Conservation (phyloP, 345 rosid genomes). For the Brassica cretica region DNA sequence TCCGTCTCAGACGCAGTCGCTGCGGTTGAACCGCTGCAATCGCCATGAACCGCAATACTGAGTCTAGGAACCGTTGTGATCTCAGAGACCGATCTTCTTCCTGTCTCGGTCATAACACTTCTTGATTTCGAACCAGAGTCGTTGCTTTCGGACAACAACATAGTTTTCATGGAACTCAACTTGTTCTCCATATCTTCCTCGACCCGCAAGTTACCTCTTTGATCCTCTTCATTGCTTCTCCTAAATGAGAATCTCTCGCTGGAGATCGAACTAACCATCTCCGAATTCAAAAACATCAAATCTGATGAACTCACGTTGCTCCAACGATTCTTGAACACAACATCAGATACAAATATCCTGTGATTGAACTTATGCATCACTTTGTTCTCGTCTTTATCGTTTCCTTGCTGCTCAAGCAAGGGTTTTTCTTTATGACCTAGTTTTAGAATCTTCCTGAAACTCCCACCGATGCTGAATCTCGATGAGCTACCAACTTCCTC, state of each 20-base stretch:
- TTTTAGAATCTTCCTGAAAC: slow-evolving; percentile 60
- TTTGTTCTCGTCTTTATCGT: slow-evolving; percentile 27
- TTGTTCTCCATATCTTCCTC: slow-evolving; percentile 58
- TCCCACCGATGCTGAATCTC: slow-evolving; percentile 70
- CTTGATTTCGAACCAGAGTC: slow-evolving; percentile 33
- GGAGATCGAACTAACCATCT: slow-evolving; percentile 60
- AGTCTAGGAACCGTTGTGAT: slow-evolving; percentile 67
- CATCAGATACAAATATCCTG: slow-evolving; percentile 67
- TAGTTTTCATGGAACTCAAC: neutral
- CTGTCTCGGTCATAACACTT: slow-evolving; percentile 38
- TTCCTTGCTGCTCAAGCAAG: slow-evolving; percentile 16
- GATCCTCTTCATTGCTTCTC: slow-evolving; percentile 36
- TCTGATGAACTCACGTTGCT: slow-evolving; percentile 86
- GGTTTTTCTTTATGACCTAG: slow-evolving; percentile 29
- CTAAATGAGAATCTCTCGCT: slow-evolving; percentile 51
- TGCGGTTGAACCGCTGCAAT: slow-evolving; percentile 29
- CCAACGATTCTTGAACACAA: slow-evolving; percentile 79
- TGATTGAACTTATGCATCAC: slow-evolving; percentile 66
- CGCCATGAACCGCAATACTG: slow-evolving; percentile 31
- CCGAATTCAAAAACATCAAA: slow-evolving; percentile 66
- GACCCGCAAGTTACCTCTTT: slow-evolving; percentile 41
- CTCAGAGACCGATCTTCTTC: slow-evolving; percentile 74
- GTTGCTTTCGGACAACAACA: slow-evolving; percentile 34
- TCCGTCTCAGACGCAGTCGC: slow-evolving; percentile 38
- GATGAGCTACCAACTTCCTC: slow-evolving; percentile 50